Evolutionary conservation across 73 alveolate genomes (phyloP), one percentile per base, ranked within the genome.

Genomic region (Diophrys sp.): DNA sequence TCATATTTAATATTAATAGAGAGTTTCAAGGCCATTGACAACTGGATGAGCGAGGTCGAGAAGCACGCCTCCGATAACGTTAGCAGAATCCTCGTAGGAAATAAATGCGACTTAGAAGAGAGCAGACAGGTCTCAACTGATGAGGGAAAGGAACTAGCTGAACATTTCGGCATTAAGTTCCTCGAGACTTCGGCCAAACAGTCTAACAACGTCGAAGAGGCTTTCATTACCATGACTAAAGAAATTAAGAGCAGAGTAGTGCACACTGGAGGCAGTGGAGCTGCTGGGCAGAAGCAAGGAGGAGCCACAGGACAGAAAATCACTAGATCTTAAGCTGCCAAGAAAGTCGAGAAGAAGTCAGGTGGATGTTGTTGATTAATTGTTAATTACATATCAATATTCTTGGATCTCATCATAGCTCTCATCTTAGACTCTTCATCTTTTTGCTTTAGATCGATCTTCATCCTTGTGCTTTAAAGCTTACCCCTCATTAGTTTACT

Each of bases 131-230:
- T 92, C 14, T 32, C 82, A 1, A 68, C 78, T 24, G 94, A 89
- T 28, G 82, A 75, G 73, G 89, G 94, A 30, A 80, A 85, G 82
- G 95, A 80, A 24, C 85, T 88, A 24, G 93, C 94, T 57, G 91
- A 84, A n/a, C 91, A 79, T 67, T 84, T 74, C 87, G 85, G 77
- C 85, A 91, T 91, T 31, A 80, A 87, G 29, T 89, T 84, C 89
- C 82, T 91, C 23, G 89, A 76, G 74, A 80, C 94, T 23, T 79
- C 93, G 26, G 97, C 95, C 18, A 91, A 91, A 74, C 82, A 77
- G 11, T 77, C 90, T 78, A 77, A 71, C 31, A 90, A 87, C 67
- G 87, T 91, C 28, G 93, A 91, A 69, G 87, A 78, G 31, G 93
- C 93, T 62, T 86, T 86, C 87, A 74, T 79, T 29, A 62, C 78